Percentiles rank a stretch among this genome's conserved stretches.
phyloP scores from a whole-genome alignment of 2,329 filamentous ascomycete species.

The Cercospora zeina region DNA sequence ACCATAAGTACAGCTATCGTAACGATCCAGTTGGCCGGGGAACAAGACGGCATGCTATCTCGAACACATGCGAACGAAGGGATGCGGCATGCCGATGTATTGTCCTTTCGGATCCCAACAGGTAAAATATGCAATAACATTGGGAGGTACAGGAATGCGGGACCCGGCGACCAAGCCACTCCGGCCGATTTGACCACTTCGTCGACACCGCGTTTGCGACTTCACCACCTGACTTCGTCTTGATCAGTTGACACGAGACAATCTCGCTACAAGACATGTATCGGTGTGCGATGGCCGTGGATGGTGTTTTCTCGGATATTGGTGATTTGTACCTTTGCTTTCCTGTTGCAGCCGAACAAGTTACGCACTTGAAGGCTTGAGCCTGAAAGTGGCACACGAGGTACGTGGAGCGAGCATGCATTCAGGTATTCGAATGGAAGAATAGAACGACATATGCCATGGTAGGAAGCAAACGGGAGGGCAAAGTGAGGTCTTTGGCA shows the following conservation, averaged over 20 bases:
- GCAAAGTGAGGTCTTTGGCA: no score
- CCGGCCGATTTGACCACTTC: neutral
- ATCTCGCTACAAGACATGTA: no score
- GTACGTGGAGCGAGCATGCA: no score
- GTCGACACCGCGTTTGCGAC: neutral
- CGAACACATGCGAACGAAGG: neutral
- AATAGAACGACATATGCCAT: no score
- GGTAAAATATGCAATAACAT: neutral
- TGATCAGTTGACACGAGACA: neutral
- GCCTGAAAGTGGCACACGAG: no score
- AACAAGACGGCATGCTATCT: neutral
- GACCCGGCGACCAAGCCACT: neutral
- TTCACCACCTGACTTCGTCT: neutral
- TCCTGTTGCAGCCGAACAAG: no score
- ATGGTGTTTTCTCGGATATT: no score
- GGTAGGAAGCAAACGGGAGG: no score
- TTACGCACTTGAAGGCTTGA: no score
- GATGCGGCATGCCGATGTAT: neutral
- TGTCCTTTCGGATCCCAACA: neutral
- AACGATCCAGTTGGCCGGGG: neutral
- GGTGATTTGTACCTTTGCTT: no score
- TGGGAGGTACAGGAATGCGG: neutral
- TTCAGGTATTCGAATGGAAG: no score
- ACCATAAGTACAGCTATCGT: neutral
- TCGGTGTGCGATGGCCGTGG: no score